Evolutionary conservation across 2,329 filamentous ascomycete genomes (phyloP), one percentile per base, ranked within the genome.

Genomic region (Talaromyces rugulosus): DNA sequence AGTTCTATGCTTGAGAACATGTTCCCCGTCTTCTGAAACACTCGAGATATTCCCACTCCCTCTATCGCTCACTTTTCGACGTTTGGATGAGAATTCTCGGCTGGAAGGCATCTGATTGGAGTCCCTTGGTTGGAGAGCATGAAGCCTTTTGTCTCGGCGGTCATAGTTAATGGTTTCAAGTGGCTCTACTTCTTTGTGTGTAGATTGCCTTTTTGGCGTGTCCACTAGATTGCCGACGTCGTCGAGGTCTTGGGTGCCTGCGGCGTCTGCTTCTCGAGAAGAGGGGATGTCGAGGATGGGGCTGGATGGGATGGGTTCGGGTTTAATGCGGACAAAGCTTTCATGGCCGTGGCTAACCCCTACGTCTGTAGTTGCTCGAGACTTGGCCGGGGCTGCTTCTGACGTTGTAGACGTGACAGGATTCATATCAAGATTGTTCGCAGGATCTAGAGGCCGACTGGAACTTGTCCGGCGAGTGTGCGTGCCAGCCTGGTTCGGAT

Each of bases 161-260:
- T n/a, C 65, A 61, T n/a, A 42, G 31, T n/a, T 34, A 14, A 34
- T 52, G 16, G 56, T 53, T 12, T 33, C 11, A 14, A 18, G 54
- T 50, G 12, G 5, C 34, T 30, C 50, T 40, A 58, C 51, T n/a
- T 62, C 60, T 36, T 33, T 27, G 51, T 52, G 55, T 36, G 61
- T 53, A n/a, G 55, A 18, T 16, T 64, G 66, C 62, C 75, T 77
- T 12, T 79, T 85, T 58, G 77, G 71, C 67, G 81, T 75, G 54
- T 74, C 66, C 18, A 77, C 70, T 50, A 59, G 64, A 34, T 71
- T 72, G 7, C 79, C 81, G 58, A 80, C 74, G 50, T 81, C 78
- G 67, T 86, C 83, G 11, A 89, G 77, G 68, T 89, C 87, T 57
- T 89, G 78, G 59, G 85, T 89, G 58, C 87, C 85, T 47, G 83